phyloP scores from a whole-genome alignment of 148 eudicot genomes.

The Arbutus unedo region DNA sequence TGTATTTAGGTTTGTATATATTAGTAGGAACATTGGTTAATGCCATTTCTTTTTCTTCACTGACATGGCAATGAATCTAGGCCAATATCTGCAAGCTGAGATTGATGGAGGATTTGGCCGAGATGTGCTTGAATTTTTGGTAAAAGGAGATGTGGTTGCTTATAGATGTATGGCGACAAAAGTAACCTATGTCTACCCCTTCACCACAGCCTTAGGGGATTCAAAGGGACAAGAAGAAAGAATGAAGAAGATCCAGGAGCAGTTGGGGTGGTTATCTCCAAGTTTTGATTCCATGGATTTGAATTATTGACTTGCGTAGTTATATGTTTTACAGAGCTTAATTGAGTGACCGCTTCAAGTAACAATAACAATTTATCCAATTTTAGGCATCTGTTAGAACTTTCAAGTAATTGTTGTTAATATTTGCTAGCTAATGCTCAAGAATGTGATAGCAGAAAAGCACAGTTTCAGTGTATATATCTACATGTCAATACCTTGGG shows the following conservation, averaged over 20 bases:
- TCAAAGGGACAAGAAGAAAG: conserved; percentile 95
- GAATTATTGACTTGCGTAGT: background rate
- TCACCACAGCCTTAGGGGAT: conserved; percentile 96
- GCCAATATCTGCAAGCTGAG: conserved; percentile 76
- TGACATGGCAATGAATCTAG: conserved; percentile 34
- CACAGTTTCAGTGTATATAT: background rate
- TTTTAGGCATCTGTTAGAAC: background rate
- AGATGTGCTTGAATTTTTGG: conserved; percentile 80
- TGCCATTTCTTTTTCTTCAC: background rate
- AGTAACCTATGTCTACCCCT: conserved; percentile 87
- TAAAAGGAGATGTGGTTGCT: conserved; percentile 79
- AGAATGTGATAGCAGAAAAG: background rate
- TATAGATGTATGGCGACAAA: conserved; percentile 90
- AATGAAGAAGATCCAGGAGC: conserved; percentile 61
- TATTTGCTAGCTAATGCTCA: background rate
- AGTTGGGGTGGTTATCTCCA: conserved; percentile 87
- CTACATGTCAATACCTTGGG: background rate
- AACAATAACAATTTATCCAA: background rate
- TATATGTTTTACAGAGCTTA: background rate
- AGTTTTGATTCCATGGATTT: conserved; percentile 74
- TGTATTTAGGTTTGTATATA: background rate
- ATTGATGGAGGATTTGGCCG: conserved; percentile 91
- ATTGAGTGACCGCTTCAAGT: background rate
- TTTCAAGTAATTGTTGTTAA: background rate
- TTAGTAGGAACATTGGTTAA: background rate